Evolutionary conservation across 495 filamentous ascomycete species (phyloP).

Genomic region (Lepidopterella palustris): DNA sequence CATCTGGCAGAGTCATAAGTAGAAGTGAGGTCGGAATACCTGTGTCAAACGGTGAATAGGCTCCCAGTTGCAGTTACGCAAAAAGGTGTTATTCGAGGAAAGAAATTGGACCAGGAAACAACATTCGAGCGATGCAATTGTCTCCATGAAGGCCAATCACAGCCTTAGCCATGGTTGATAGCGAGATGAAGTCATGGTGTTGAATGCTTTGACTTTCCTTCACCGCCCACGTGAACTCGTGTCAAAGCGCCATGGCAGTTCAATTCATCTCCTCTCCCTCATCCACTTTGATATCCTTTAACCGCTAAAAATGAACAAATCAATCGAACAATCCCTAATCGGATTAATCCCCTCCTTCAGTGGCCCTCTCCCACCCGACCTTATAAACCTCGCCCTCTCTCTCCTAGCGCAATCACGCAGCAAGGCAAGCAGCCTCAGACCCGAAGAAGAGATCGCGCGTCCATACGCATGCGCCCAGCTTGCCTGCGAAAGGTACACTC

Average conservation of each 20-base stretch:
- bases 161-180: too few relatives aligned
- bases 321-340: slow-evolving; percentile 67
- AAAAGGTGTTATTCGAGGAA: too few relatives aligned
- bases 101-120: too few relatives aligned
- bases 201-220: not conserved
- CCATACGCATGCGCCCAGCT: slow-evolving; percentile 86
- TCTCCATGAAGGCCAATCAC: too few relatives aligned
- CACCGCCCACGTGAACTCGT: not conserved
- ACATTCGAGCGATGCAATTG: too few relatives aligned
- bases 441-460: slow-evolving; percentile 82
- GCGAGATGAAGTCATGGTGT: too few relatives aligned
- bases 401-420: slow-evolving; percentile 82
- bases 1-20: too few relatives aligned
- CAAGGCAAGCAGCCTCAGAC: slow-evolving; percentile 70
- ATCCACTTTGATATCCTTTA: too few relatives aligned
- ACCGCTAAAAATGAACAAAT: slow-evolving; percentile 57
- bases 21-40: too few relatives aligned
- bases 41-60: too few relatives aligned
- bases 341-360: slow-evolving; percentile 74
- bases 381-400: slow-evolving; percentile 68
- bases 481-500: slow-evolving; percentile 69
- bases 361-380: slow-evolving; percentile 62
- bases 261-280: too few relatives aligned
- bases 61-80: too few relatives aligned
- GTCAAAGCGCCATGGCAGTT: not conserved